A percentile compares a stretch with the other conserved stretches of the same genome.
These are phyloP conservation scores for Leptographium flavum DNA, from an alignment of 2,329 filamentous ascomycete genomes.

Conservation along the genomic window DNA sequence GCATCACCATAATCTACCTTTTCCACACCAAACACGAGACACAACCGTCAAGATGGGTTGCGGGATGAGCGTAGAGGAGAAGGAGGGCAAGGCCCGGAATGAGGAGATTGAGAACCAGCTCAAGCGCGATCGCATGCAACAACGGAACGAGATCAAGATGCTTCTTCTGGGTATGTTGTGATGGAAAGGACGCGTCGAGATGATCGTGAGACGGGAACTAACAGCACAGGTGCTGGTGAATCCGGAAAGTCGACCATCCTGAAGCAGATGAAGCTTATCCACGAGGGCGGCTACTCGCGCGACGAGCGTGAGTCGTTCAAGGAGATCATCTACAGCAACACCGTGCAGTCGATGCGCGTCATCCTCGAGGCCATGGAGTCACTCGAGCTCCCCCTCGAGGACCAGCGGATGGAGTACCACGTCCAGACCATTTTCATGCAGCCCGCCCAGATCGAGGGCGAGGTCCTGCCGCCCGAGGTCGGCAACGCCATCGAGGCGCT, in stretches of 20 bases:
- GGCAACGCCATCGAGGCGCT: conserved; percentile 83
- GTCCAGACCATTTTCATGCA: conserved; percentile 99
- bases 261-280: conserved; percentile 98
- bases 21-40: conserved; percentile 4
- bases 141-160: conserved; percentile 99
- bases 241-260: conserved; percentile 89
- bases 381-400: conserved; percentile 68
- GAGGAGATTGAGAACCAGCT: conserved; percentile 99
- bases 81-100: conserved; percentile 99
- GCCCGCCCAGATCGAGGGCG: conserved; percentile 88
- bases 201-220: conserved; percentile 14
- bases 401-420: conserved; percentile 89
- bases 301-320: conserved; percentile 63
- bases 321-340: conserved; percentile 59
- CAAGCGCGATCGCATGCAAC: conserved; percentile 96
- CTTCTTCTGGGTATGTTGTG: conserved; percentile 70
- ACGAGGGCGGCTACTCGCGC: conserved; percentile 96
- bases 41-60: conserved; percentile 84
- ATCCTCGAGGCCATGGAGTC: conserved; percentile 58
- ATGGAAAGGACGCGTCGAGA: not conserved
- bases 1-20: not conserved
- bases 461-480: conserved; percentile 86
- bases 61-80: conserved; percentile 99
- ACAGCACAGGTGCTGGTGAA: conserved; percentile 74
- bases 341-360: conserved; percentile 55